These are phyloP conservation scores for Ceraceosorus guamensis DNA, from an alignment of 1,284 basidiomycete species.

Conservation along the genomic window DNA sequence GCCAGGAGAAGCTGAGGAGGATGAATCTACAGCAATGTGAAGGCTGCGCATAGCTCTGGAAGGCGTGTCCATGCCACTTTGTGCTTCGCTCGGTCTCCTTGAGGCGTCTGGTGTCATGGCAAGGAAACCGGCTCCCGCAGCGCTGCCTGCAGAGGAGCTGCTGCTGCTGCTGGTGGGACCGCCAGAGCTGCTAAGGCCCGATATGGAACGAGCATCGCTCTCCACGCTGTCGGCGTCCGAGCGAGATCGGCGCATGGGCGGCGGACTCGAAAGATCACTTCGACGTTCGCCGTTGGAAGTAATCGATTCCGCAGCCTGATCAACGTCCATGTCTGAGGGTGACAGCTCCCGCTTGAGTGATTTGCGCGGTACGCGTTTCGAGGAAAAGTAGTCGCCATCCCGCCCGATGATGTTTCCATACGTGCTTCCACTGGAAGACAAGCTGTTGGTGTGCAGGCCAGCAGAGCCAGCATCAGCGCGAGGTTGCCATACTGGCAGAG, in stretches of 20 bases:
- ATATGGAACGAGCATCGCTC: neutral
- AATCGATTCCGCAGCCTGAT: neutral
- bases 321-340: constrained; percentile 32
- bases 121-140: neutral
- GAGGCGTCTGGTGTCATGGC: neutral
- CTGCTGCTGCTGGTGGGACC: neutral
- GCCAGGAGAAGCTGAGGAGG: neutral
- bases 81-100: neutral
- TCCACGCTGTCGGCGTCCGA: constrained; percentile 15
- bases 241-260: constrained; percentile 23
- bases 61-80: constrained; percentile 10
- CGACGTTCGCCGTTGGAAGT: constrained; percentile 8
- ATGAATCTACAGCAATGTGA: constrained; percentile 11
- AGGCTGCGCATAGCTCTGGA: constrained; percentile 15
- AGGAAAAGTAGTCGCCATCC: neutral
- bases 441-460: neutral
- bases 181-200: neutral
- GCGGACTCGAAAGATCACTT: constrained; percentile 23
- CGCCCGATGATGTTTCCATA: neutral
- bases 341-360: constrained; percentile 36
- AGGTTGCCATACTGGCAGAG: constrained; percentile 18
- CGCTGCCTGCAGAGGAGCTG: neutral
- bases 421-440: neutral
- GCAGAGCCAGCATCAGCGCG: constrained; percentile 1
- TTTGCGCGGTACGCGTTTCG: constrained; percentile 6